A percentile compares a stretch with the other conserved stretches of the same genome.
phyloP scores from a whole-genome alignment of 1,284 basidiomycete genomes.

The Cutaneotrichosporon sp. region DNA sequence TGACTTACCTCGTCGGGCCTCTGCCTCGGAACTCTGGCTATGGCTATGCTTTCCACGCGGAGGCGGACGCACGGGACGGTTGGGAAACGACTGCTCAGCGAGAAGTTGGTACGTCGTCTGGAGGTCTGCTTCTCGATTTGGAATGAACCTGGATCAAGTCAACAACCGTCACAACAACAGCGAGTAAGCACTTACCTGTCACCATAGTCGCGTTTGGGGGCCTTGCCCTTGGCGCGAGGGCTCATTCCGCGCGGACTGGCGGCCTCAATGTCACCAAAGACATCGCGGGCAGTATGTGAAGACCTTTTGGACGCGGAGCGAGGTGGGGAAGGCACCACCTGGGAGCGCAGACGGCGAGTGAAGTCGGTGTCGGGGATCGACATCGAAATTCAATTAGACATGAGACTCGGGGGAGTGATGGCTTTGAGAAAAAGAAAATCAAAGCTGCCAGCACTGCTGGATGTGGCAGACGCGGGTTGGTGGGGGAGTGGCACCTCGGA shows the following conservation, averaged over 20 bases:
- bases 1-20: constrained; percentile 45
- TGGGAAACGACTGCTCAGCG: constrained; percentile 31
- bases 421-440: not conserved
- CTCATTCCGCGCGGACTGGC: constrained; percentile 23
- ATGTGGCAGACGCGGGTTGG: not conserved
- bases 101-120: constrained; percentile 52
- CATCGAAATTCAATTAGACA: constrained; percentile 8
- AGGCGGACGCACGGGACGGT: constrained; percentile 27
- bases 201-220: constrained; percentile 42
- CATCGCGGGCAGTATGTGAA: constrained; percentile 18
- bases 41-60: constrained; percentile 38
- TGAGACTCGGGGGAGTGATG: not conserved
- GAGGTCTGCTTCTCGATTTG: constrained; percentile 52
- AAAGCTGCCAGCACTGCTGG: not conserved
- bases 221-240: constrained; percentile 31
- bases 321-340: constrained; percentile 16
- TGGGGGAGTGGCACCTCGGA: not conserved
- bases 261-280: constrained; percentile 30
- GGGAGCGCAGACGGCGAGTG: constrained; percentile 29
- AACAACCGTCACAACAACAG: not conserved
- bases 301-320: constrained; percentile 6
- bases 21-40: constrained; percentile 42
- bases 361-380: constrained; percentile 38
- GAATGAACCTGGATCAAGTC: constrained; percentile 50
- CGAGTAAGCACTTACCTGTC: constrained; percentile 38